Percentiles rank a stretch among this genome's conserved stretches.
These are phyloP conservation scores for Eleusine coracana DNA, from an alignment of 176 grass and related monocot genomes.

Conservation along the genomic window DNA sequence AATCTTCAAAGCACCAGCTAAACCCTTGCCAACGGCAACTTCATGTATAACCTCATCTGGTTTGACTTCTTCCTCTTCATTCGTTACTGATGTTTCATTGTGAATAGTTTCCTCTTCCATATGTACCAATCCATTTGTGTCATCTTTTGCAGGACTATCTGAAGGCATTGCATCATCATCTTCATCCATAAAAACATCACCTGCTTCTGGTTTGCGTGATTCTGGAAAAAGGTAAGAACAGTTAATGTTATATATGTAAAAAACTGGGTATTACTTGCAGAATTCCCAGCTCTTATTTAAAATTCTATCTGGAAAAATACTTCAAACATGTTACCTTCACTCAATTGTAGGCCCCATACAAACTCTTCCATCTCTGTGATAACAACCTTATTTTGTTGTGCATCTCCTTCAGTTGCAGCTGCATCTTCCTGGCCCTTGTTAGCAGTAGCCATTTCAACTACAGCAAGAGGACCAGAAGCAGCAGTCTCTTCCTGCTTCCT, in stretches of 20 bases:
- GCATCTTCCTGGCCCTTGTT: constrained; percentile 60
- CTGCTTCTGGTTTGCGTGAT: constrained; percentile 63
- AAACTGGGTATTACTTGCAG: neutral
- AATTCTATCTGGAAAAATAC: constrained; percentile 7
- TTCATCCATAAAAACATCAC: constrained; percentile 87
- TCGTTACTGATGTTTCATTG: constrained; percentile 29
- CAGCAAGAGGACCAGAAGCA: constrained; percentile 56
- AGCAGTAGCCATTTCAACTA: constrained; percentile 58
- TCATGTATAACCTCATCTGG: constrained; percentile 82
- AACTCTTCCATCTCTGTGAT: constrained; percentile 96
- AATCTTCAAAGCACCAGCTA: constrained; percentile 80
- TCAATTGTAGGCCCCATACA: constrained; percentile 80
- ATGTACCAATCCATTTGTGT: constrained; percentile 36
- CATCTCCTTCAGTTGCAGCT: constrained; percentile 44
- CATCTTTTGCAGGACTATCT: constrained; percentile 48
- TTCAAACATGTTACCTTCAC: constrained; percentile 64
- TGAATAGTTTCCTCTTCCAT: constrained; percentile 45
- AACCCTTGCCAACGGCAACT: constrained; percentile 76
- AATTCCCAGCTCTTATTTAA: neutral
- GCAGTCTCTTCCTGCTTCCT: constrained; percentile 65
- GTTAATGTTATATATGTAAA: constrained; percentile 17
- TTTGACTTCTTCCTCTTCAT: constrained; percentile 58
- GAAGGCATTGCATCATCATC: constrained; percentile 53
- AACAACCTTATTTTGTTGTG: constrained; percentile 71
- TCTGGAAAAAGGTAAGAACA: constrained; percentile 54